Percentiles rank a stretch among this genome's conserved stretches.
phyloP scores from a whole-genome alignment of 2,329 filamentous ascomycete species.

The Fusarium sp. region DNA sequence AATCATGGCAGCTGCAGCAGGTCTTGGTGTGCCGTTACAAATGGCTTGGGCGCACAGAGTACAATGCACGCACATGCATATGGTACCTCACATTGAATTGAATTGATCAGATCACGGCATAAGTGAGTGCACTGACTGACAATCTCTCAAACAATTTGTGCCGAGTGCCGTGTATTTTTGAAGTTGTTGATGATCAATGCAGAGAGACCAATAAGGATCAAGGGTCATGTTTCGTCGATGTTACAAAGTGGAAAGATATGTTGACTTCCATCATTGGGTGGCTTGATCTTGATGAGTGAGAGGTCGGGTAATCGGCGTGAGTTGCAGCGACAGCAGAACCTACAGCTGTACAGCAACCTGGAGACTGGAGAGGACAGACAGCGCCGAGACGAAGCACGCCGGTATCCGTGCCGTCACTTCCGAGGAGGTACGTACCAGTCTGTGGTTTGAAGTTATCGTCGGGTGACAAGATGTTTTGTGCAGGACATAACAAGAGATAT shows the following conservation, averaged over 20 bases:
- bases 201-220: slow-evolving; percentile 5
- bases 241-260: slow-evolving; percentile 26
- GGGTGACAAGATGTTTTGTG: neutral
- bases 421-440: slow-evolving; percentile 36
- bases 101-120: neutral
- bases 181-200: slow-evolving; percentile 11
- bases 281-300: slow-evolving; percentile 1
- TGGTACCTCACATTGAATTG: slow-evolving; percentile 3
- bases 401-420: slow-evolving; percentile 48
- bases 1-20: slow-evolving; percentile 9
- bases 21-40: slow-evolving; percentile 1
- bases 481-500: neutral
- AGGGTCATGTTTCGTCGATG: slow-evolving; percentile 22
- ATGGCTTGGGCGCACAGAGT: neutral
- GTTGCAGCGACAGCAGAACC: neutral
- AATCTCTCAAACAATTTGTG: neutral
- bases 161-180: slow-evolving; percentile 10
- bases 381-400: slow-evolving; percentile 45
- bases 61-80: neutral
- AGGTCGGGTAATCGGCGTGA: slow-evolving; percentile 28
- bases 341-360: slow-evolving; percentile 23
- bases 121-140: neutral
- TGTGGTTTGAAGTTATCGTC: neutral
- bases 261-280: slow-evolving; percentile 12
- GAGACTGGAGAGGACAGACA: slow-evolving; percentile 22